Base-by-base conservation (phyloP, 371 early-diverging fungal species). In the Mucor irregularis region DNA sequence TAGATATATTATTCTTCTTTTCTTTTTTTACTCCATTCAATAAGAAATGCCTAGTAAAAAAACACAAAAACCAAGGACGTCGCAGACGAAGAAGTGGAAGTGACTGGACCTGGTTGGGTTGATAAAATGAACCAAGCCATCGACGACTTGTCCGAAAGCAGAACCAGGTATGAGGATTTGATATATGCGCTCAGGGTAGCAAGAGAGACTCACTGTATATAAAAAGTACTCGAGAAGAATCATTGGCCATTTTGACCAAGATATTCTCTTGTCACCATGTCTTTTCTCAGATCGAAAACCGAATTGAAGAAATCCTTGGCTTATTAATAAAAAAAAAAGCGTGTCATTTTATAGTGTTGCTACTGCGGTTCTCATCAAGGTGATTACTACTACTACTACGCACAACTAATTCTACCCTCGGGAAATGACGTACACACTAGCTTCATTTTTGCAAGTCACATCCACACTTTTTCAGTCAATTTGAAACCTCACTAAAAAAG, bases 301-400 rank as follows among this genome's bases (percentile, higher is more conserved):
- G 76, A 13, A 48, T 62, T 10, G 64, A 68, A 58, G 76, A 76
- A 40, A n/a, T 73, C 2, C 58, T 89, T 37, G 82, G 84, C 11
- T 49, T 79, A 19, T 71, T n/a, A n/a, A n/a, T n/a, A n/a, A n/a
- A n/a, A n/a, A n/a, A n/a, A n/a, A n/a, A n/a, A n/a, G n/a, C n/a
- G n/a, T n/a, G n/a, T n/a, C n/a, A n/a, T n/a, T n/a, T n/a, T n/a
- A n/a, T n/a, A n/a, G n/a, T n/a, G n/a, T n/a, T n/a, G n/a, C n/a
- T n/a, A n/a, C n/a, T n/a, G n/a, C n/a, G n/a, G n/a, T n/a, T n/a
- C n/a, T n/a, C n/a, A n/a, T n/a, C n/a, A n/a, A n/a, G n/a, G n/a
- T n/a, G n/a, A n/a, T n/a, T n/a, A n/a, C n/a, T n/a, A n/a, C n/a
- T n/a, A n/a, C n/a, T n/a, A n/a, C n/a, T n/a, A n/a, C n/a, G n/a